Evolutionary conservation across 768 basidiomycete species (phyloP).

Genomic region (Floccularia luteovirens): DNA sequence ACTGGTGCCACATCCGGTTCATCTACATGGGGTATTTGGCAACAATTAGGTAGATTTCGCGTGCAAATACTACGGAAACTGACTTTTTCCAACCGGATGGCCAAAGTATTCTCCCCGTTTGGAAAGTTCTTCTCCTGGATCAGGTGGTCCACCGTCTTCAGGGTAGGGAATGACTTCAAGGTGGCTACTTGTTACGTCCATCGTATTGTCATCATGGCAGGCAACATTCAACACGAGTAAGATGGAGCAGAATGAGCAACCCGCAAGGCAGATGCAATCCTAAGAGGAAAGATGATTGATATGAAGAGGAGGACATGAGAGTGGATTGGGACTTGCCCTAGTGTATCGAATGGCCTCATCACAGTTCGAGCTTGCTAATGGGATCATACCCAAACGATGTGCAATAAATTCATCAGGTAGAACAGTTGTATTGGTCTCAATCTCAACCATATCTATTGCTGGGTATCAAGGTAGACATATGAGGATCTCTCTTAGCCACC

Average conservation of each 20-base stretch:
- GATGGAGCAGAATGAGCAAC: constrained; percentile 84
- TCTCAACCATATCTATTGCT: constrained; percentile 98
- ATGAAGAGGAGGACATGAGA: constrained; percentile 1
- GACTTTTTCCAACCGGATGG: constrained; percentile 79
- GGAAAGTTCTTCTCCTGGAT: constrained; percentile 61
- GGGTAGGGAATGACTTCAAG: constrained; percentile 53
- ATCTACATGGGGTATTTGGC: constrained; percentile 26
- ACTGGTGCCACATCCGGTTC: constrained; percentile 61
- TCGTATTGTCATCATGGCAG: constrained; percentile 64
- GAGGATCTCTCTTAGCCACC: background rate
- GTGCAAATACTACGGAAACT: constrained; percentile 11
- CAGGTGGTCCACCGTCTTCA: constrained; percentile 23
- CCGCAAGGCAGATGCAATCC: constrained; percentile 88
- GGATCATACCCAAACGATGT: constrained; percentile 92
- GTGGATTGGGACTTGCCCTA: constrained; percentile 36
- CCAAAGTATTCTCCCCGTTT: constrained; percentile 76
- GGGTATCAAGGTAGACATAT: constrained; percentile 6
- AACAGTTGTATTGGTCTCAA: constrained; percentile 85
- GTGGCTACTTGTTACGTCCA: constrained; percentile 84
- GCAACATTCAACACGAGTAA: constrained; percentile 69
- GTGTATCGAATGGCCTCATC: constrained; percentile 83
- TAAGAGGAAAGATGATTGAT: constrained; percentile 19
- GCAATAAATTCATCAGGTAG: constrained; percentile 97
- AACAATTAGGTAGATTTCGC: background rate
- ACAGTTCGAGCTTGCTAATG: constrained; percentile 80